Conservation (phyloP, 164 flowering plant genomes). For the Tetrastigma voinierianum region DNA sequence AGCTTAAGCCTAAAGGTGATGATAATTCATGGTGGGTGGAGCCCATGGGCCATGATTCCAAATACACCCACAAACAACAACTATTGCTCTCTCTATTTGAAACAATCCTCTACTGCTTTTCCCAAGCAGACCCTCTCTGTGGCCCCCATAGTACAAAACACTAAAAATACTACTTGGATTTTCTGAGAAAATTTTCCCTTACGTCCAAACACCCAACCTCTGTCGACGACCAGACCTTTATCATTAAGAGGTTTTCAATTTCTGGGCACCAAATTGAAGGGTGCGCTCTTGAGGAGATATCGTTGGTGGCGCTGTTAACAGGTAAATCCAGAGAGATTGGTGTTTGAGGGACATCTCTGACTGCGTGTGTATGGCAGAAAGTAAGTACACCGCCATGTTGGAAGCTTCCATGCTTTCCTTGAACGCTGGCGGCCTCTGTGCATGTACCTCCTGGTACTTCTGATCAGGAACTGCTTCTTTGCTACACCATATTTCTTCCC, state of each 20-base stretch:
- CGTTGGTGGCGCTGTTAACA: neutral
- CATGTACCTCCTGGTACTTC: slow-evolving; percentile 49
- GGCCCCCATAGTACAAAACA: too few relatives aligned
- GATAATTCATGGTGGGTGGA: neutral
- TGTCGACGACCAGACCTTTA: too few relatives aligned
- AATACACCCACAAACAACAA: neutral
- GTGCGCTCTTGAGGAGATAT: neutral
- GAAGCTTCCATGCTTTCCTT: slow-evolving; percentile 30
- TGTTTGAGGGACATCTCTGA: neutral
- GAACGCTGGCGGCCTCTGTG: slow-evolving; percentile 34
- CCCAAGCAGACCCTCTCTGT: neutral
- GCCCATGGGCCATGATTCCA: neutral
- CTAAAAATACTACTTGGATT: too few relatives aligned
- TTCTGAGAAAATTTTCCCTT: too few relatives aligned
- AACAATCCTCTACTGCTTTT: neutral
- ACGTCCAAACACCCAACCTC: neutral
- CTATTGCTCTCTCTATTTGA: neutral
- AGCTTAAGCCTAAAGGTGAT: too few relatives aligned
- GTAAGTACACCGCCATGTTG: neutral
- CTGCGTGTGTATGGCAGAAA: neutral
- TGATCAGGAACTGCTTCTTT: slow-evolving; percentile 45
- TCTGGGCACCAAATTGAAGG: neutral
- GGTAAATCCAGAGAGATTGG: slow-evolving; percentile 23
- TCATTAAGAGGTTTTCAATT: neutral
- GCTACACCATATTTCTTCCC: slow-evolving; percentile 52